Conservation (phyloP, 108 stramenopile genomes). For the Ochromonas danica region DNA sequence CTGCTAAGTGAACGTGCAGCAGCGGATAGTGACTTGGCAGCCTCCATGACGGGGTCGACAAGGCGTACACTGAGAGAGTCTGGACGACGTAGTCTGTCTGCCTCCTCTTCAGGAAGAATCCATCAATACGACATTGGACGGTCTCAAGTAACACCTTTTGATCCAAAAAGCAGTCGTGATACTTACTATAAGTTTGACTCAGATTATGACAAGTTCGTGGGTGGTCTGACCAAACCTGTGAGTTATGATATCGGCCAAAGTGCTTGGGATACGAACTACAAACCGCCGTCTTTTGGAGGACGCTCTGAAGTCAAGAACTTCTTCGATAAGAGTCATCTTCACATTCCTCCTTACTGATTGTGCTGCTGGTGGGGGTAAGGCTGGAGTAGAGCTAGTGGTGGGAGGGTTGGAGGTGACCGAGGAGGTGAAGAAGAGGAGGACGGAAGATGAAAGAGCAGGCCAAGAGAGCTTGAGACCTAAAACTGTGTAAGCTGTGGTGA, state of each 20-base stretch:
- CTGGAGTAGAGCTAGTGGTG: too few species aligned
- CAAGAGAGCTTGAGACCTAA: too few species aligned
- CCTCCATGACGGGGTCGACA: slow-evolving; percentile 46
- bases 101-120: neutral
- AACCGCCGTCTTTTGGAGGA: slow-evolving; percentile 27
- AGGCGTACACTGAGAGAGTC: slow-evolving; percentile 46
- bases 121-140: slow-evolving; percentile 63
- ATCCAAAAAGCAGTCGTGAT: slow-evolving; percentile 3
- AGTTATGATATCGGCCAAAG: slow-evolving; percentile 23
- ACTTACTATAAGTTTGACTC: slow-evolving; percentile 1
- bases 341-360: neutral
- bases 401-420: too few species aligned
- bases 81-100: neutral
- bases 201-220: neutral
- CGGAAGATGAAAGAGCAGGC: too few species aligned
- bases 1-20: slow-evolving; percentile 29
- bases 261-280: slow-evolving; percentile 22
- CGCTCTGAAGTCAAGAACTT: slow-evolving; percentile 1
- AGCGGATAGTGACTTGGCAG: too few species aligned
- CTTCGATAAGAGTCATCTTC: slow-evolving; percentile 11
- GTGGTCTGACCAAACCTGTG: neutral
- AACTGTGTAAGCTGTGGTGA: too few species aligned
- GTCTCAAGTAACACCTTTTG: slow-evolving; percentile 10
- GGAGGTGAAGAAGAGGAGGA: too few species aligned
- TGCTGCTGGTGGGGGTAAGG: too few species aligned